Conservation (phyloP, 1,284 basidiomycete species). For the Sporisorium exsertum region DNA sequence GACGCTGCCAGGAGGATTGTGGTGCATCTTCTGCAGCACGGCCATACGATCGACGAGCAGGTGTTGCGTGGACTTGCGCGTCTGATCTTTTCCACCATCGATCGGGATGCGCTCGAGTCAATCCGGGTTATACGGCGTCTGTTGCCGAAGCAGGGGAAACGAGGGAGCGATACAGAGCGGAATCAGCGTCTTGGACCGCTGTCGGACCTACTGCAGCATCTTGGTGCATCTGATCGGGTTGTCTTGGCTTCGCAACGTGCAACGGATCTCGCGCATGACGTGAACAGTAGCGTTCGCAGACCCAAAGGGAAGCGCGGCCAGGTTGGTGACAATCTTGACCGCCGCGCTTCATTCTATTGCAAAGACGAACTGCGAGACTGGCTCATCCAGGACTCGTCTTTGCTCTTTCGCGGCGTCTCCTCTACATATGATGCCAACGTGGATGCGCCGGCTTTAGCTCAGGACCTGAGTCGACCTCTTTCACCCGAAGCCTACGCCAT, state of each 20-base stretch:
- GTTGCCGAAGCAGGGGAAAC: background rate
- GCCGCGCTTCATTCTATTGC: background rate
- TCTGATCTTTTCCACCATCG: slow-evolving; percentile 38
- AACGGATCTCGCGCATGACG: slow-evolving; percentile 7
- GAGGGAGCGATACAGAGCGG: background rate
- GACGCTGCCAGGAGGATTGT: slow-evolving; percentile 26
- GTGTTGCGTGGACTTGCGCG: slow-evolving; percentile 27
- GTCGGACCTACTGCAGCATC: slow-evolving; percentile 16
- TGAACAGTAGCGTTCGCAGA: background rate
- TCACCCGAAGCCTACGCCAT: slow-evolving; percentile 42
- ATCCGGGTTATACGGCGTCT: slow-evolving; percentile 19
- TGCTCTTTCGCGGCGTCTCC: slow-evolving; percentile 5
- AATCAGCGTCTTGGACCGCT: slow-evolving; percentile 16
- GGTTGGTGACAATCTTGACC: background rate
- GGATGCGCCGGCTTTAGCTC: slow-evolving; percentile 1
- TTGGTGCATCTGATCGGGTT: slow-evolving; percentile 18
- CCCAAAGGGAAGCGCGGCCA: background rate
- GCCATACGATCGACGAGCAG: slow-evolving; percentile 20
- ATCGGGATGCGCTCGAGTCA: slow-evolving; percentile 33
- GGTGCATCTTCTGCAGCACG: slow-evolving; percentile 24
- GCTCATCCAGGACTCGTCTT: slow-evolving; percentile 34
- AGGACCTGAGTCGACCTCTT: slow-evolving; percentile 29
- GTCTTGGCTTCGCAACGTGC: slow-evolving; percentile 21
- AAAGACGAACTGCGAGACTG: slow-evolving; percentile 40
- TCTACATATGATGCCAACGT: background rate